Conservation (phyloP, 345 rosid genomes). For the Theobroma cacao region DNA sequence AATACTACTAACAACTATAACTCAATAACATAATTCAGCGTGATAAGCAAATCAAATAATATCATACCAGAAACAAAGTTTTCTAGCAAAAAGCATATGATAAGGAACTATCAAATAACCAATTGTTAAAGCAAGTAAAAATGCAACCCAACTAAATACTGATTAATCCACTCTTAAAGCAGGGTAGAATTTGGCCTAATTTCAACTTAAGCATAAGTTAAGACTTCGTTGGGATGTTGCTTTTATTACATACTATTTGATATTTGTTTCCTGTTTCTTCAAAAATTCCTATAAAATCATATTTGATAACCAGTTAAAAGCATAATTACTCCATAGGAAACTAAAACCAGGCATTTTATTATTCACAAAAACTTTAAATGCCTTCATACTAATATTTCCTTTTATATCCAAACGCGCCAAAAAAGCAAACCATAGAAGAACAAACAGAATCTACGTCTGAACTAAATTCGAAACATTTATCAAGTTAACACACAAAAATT, state of each 20-base stretch:
- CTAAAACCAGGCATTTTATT: background rate
- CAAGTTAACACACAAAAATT: background rate
- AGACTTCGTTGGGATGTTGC: background rate
- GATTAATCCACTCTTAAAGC: background rate
- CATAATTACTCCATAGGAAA: background rate
- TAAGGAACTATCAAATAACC: background rate
- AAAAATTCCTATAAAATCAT: background rate
- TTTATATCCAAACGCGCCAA: background rate
- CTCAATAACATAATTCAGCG: background rate
- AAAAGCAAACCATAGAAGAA: background rate
- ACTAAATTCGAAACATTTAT: background rate
- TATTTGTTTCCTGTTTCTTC: background rate
- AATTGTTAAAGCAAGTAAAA: background rate
- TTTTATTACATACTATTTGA: background rate
- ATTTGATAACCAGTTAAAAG: background rate
- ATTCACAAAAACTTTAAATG: background rate
- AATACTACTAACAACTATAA: background rate
- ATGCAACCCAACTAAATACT: background rate
- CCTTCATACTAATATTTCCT: background rate
- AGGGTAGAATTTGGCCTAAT: background rate
- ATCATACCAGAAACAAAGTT: background rate
- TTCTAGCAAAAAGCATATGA: background rate
- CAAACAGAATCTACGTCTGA: background rate
- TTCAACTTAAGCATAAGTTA: background rate
- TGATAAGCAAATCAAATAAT: background rate